These are phyloP conservation scores for Ophiostoma perfectum DNA, from an alignment of 2,329 filamentous ascomycete species.

Conservation along the genomic window DNA sequence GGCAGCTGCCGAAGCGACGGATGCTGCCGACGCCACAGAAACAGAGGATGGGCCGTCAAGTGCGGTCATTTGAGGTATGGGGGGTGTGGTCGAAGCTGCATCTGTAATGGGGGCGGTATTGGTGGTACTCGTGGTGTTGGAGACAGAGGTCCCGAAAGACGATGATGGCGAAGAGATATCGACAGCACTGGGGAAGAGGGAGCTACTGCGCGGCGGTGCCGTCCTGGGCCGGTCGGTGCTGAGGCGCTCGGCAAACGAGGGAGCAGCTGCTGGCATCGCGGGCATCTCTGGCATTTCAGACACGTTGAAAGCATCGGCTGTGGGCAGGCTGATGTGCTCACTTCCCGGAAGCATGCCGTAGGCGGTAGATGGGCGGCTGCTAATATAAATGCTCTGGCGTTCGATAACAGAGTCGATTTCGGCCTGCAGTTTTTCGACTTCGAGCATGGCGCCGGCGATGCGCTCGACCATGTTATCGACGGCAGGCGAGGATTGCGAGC, in stretches of 20 bases:
- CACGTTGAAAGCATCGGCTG: conserved; percentile 22
- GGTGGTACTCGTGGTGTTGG: neutral
- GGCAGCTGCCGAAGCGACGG: conserved; percentile 28
- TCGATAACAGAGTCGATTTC: conserved; percentile 57
- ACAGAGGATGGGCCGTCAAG: conserved; percentile 7
- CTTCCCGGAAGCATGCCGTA: conserved; percentile 37
- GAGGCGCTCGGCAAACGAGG: conserved; percentile 53
- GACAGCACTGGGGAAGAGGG: neutral
- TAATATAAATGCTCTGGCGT: conserved; percentile 53
- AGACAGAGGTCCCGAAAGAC: neutral
- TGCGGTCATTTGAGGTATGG: neutral
- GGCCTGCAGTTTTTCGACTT: conserved; percentile 53
- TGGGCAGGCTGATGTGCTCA: conserved; percentile 15
- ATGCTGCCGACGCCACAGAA: conserved; percentile 21
- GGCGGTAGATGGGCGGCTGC: conserved; percentile 49
- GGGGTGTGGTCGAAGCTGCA: neutral
- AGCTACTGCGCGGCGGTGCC: conserved; percentile 29
- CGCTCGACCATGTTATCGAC: conserved; percentile 50
- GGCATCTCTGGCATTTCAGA: conserved; percentile 39
- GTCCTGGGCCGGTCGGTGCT: conserved; percentile 42
- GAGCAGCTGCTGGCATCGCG: conserved; percentile 50
- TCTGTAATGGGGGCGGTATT: neutral
- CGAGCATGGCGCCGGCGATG: conserved; percentile 52
- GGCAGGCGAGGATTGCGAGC: conserved; percentile 43
- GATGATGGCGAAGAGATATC: neutral